Base-by-base conservation (phyloP, 768 basidiomycete genomes). In the Trametopsis cervina region DNA sequence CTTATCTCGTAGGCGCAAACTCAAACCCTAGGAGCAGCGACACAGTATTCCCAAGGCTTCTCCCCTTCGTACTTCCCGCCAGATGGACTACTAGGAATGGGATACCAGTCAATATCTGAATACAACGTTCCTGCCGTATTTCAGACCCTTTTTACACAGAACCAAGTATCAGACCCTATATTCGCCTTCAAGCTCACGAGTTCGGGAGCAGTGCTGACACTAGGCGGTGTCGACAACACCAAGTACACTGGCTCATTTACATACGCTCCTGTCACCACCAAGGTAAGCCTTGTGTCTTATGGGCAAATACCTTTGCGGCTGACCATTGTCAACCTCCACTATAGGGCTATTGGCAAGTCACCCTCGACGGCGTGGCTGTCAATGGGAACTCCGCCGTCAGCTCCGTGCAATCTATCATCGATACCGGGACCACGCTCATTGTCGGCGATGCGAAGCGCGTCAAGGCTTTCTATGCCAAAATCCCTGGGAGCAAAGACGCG, bases 181-280 rank as follows among this genome's bases (percentile, higher is more conserved):
- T 80, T 81, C 53, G 68, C 71, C 21, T 70, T 81, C 55, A 74
- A 75, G 51, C 64, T 81, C 38, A 56, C 71, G 10, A 22, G 63
- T 15, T 57, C 61, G 10, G 69, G 66, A 20, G 69, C 75, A n/a
- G 76, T 78, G 59, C 69, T 85, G 12, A 74, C 69, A 50, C 58
- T 85, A 41, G 81, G 81, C 23, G 81, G 79, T 25, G 67, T 69
- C 4, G 69, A 85, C 60, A 54, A 54, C 3, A 52, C 57, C 10
- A 59, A 72, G 50, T 81, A 74, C 61, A 71, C 69, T 13, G 75
- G 72, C 10, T 55, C 57, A 2, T 61, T 79, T 55, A 70, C 70
- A 12, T 71, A 69, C 23, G 57, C 55, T 9, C 61, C 62, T n/a
- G 66, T 74, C 25, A 61, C 57, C 1, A 40, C 47, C 7, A 42